Evolutionary conservation across 2,329 filamentous ascomycete genomes (phyloP).

Genomic region (Lecanicillium sp.): DNA sequence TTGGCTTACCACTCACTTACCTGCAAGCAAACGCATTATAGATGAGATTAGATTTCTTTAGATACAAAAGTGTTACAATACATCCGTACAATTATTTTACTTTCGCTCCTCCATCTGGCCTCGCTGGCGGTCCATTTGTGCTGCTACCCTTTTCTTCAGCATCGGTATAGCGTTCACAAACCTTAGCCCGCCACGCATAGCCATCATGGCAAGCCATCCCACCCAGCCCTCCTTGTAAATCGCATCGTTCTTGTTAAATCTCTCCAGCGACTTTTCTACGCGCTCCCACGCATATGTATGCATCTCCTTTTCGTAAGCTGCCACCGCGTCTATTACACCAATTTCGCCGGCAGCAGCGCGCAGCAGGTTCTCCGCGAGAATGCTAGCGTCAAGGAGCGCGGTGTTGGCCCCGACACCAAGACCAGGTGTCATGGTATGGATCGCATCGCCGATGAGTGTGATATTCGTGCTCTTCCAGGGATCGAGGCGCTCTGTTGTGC

Average conservation of each 20-base stretch:
- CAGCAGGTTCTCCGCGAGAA: constrained; percentile 11
- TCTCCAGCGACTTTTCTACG: constrained; percentile 16
- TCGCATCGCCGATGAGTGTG: constrained; percentile 20
- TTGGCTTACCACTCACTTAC: too few relatives aligned
- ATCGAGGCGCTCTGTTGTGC: constrained; percentile 15
- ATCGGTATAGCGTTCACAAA: constrained; percentile 13
- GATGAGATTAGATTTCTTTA: too few relatives aligned
- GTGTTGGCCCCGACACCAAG: constrained; percentile 19
- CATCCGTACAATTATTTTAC: too few relatives aligned
- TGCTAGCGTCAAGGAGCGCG: constrained; percentile 17
- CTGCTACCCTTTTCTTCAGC: constrained; percentile 9
- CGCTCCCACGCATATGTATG: constrained; percentile 15
- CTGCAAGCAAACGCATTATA: too few relatives aligned
- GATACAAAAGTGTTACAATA: too few relatives aligned
- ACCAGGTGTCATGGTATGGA: constrained; percentile 21
- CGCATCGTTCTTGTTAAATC: constrained; percentile 15
- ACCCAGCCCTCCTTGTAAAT: constrained; percentile 11
- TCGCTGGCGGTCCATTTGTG: background rate
- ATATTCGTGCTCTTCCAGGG: constrained; percentile 14
- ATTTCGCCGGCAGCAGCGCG: constrained; percentile 1
- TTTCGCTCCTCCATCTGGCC: background rate
- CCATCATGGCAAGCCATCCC: constrained; percentile 13
- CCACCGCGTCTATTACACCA: constrained; percentile 7
- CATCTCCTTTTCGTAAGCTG: constrained; percentile 13
- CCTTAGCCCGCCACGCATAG: constrained; percentile 13